phyloP scores from a whole-genome alignment of 768 basidiomycete genomes.

The Sutorius australiensis region DNA sequence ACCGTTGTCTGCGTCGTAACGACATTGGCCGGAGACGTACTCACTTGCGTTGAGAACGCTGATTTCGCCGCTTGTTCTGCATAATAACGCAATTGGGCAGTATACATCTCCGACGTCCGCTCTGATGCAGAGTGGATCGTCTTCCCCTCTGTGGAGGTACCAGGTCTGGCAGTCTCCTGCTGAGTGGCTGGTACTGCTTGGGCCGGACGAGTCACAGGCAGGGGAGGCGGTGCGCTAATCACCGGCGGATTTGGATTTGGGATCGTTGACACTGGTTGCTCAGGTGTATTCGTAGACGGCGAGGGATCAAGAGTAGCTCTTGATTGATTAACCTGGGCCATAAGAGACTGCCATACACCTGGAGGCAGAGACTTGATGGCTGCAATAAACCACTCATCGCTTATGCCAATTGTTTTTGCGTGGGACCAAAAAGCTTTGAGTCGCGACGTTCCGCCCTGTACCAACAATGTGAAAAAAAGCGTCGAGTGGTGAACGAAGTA shows the following conservation, averaged over 20 bases:
- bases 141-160: not conserved
- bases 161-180: not conserved
- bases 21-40: not conserved
- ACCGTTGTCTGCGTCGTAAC: not conserved
- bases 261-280: not conserved
- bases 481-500: not conserved
- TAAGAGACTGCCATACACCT: conserved; percentile 8
- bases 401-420: conserved; percentile 17
- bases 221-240: not conserved
- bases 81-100: conserved; percentile 20
- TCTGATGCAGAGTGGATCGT: not conserved
- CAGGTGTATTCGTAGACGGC: not conserved
- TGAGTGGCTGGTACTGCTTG: not conserved
- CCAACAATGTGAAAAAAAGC: not conserved
- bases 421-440: conserved; percentile 12
- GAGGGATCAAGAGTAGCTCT: not conserved
- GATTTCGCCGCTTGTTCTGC: conserved; percentile 16
- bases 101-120: conserved; percentile 4
- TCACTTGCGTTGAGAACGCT: conserved; percentile 1
- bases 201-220: not conserved
- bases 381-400: conserved; percentile 17
- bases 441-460: conserved; percentile 14
- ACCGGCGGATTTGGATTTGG: not conserved
- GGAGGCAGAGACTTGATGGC: conserved; percentile 19
- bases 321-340: conserved; percentile 4